phyloP scores from a whole-genome alignment of 768 basidiomycete genomes.

The Leccinum variicolor region DNA sequence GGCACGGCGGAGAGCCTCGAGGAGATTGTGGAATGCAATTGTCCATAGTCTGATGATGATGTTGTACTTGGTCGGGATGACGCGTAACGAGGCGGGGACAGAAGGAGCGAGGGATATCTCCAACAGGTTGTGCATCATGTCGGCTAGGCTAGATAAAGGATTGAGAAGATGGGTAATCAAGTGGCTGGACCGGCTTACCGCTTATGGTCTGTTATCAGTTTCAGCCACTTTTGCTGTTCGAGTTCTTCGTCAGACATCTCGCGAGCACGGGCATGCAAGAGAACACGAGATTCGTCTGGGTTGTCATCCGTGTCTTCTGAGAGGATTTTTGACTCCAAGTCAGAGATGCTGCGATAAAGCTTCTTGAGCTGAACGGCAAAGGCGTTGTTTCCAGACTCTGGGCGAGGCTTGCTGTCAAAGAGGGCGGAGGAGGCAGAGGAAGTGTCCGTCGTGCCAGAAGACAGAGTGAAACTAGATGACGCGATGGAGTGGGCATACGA shows the following conservation, averaged over 20 bases:
- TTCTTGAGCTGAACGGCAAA: conserved; percentile 75
- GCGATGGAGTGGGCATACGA: conserved; percentile 68
- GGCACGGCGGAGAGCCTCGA: conserved; percentile 86
- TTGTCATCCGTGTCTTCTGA: conserved; percentile 58
- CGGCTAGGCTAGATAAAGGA: conserved; percentile 69
- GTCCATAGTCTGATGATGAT: conserved; percentile 94
- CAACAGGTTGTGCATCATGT: conserved; percentile 86
- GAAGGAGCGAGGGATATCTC: conserved; percentile 81
- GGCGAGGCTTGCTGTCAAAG: conserved; percentile 54
- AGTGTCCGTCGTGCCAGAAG: conserved; percentile 68
- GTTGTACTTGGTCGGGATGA: conserved; percentile 92
- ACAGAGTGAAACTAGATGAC: conserved; percentile 71
- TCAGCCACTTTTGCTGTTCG: conserved; percentile 75
- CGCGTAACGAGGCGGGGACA: conserved; percentile 84
- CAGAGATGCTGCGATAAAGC: conserved; percentile 79
- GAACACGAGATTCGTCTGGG: conserved; percentile 36
- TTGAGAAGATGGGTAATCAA: not conserved
- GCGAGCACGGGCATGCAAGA: conserved; percentile 33
- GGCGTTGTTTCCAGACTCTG: conserved; percentile 59
- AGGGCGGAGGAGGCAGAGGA: conserved; percentile 71
- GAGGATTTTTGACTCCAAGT: conserved; percentile 73
- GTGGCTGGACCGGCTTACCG: conserved; percentile 47
- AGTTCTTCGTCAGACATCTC: conserved; percentile 48
- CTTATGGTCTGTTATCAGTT: conserved; percentile 77
- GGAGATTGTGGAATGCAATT: conserved; percentile 82